Evolutionary conservation across 2,329 filamentous ascomycete species (phyloP), one percentile per base, ranked within the genome.

Genomic region (Claviceps africana): DNA sequence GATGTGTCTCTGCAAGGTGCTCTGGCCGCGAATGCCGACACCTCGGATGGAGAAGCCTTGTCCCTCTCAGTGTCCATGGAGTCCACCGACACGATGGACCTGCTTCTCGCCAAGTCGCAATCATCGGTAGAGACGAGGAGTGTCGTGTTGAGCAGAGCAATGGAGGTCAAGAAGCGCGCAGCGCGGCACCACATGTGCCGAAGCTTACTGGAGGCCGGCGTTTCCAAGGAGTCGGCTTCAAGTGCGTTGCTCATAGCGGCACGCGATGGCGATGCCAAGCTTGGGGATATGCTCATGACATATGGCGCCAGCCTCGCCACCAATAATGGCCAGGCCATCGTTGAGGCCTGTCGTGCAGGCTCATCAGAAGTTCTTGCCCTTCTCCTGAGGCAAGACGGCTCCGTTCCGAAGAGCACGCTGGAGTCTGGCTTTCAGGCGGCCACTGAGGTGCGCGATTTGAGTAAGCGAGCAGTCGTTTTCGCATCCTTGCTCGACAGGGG

Each of bases 381-480:
- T 61, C 64, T 81, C 1, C 62, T 81, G 0, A 68, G 64, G 25
- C 68, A 70, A 1, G 67, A 69, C 25, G 61, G 59, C 0, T 59
- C 69, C 4, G 61, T 71, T 0, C 67, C 67, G 11, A 69, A 69
- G 47, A 60, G 62, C 7, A 76, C 72, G 0, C 61, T 81, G 3
- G 68, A 72, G 31, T 69, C 70, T 40, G 76, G 73, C 0, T 81
- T 81, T 45, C 73, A 79, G 54, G 77, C 76, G 2, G 76, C 77
- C 0, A 78, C 74, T 0, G 72, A 76, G 50, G 67, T 79, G 1
- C 63, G 71, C 1, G 73, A 79, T 53, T 61, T 81, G 4, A 68
- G 67, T 50, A 72, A 69, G 40, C 67, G 77, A 2, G 72, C 71
- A 0, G 67, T 68, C 22, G 66, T 81, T 2, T 77, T 81, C 45